phyloP scores from a whole-genome alignment of 768 basidiomycete genomes.

The Tulasnella sp. region DNA sequence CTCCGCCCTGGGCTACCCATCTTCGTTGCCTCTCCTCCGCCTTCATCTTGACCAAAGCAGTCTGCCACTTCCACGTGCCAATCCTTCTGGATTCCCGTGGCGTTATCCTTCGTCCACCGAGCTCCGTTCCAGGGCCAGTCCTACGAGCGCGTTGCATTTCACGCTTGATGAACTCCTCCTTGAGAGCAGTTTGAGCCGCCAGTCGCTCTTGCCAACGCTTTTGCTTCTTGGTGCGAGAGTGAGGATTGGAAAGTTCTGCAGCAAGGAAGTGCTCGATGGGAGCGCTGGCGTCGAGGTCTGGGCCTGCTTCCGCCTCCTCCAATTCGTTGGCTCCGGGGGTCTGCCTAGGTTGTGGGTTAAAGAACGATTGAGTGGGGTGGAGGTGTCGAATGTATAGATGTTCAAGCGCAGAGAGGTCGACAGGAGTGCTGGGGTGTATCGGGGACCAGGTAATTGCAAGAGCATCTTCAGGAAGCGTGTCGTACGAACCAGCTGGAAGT shows the following conservation, averaged over 20 bases:
- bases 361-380: constrained; percentile 10
- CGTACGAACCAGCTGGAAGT: constrained; percentile 53
- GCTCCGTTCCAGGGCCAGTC: constrained; percentile 32
- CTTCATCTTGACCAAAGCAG: constrained; percentile 53
- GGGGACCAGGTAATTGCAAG: constrained; percentile 66
- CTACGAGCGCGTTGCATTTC: constrained; percentile 36
- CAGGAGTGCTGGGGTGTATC: constrained; percentile 46
- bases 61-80: constrained; percentile 69
- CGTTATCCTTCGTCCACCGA: constrained; percentile 52
- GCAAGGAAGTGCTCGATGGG: constrained; percentile 64
- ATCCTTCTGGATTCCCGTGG: constrained; percentile 63
- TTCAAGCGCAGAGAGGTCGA: constrained; percentile 46
- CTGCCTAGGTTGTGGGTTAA: constrained; percentile 3
- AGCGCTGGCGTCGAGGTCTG: constrained; percentile 44
- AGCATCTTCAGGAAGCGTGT: constrained; percentile 60
- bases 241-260: constrained; percentile 74
- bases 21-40: constrained; percentile 59
- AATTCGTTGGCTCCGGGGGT: neutral
- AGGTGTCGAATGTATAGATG: constrained; percentile 55
- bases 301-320: neutral
- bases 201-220: constrained; percentile 64
- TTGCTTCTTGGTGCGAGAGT: constrained; percentile 78
- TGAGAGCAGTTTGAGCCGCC: constrained; percentile 43
- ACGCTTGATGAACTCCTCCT: constrained; percentile 49
- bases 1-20: constrained; percentile 40